Conservation (phyloP, 2,329 filamentous ascomycete species). For the Diaporthe aspalathi region DNA sequence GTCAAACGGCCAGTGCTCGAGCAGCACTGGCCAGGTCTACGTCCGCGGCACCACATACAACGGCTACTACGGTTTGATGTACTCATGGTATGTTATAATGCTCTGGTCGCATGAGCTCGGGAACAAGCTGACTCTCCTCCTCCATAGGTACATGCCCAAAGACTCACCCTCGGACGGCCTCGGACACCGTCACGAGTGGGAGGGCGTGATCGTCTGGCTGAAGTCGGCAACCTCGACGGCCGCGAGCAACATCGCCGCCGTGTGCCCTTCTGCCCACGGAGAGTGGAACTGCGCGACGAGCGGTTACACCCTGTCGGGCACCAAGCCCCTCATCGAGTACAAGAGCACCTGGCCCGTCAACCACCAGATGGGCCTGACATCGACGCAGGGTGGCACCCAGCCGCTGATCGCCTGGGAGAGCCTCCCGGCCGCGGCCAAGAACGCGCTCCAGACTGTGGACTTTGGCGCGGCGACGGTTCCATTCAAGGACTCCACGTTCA, state of each 20-base stretch:
- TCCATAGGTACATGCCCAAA: conserved; percentile 58
- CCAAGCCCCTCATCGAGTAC: conserved; percentile 49
- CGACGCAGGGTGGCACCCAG: conserved; percentile 50
- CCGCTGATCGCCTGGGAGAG: conserved; percentile 57
- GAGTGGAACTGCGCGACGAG: conserved; percentile 42
- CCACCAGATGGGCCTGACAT: conserved; percentile 52
- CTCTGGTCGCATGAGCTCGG: background rate
- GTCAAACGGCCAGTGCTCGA: conserved; percentile 48
- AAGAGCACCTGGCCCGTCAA: conserved; percentile 48
- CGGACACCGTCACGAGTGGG: conserved; percentile 56
- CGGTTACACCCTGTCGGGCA: conserved; percentile 38
- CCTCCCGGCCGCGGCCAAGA: conserved; percentile 48
- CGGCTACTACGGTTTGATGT: conserved; percentile 52
- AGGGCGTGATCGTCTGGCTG: conserved; percentile 49
- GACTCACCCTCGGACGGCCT: conserved; percentile 51
- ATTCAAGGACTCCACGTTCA: conserved; percentile 35
- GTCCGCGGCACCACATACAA: conserved; percentile 47
- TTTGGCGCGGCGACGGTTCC: conserved; percentile 48
- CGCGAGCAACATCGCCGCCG: conserved; percentile 49
- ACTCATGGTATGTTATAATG: conserved; percentile 46
- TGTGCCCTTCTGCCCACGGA: conserved; percentile 53
- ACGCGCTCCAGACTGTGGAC: conserved; percentile 51
- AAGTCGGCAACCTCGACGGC: conserved; percentile 43
- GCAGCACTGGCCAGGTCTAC: conserved; percentile 53
- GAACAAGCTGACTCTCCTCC: background rate